Base-by-base conservation (phyloP, 352 stramenopile genomes). In the Phytophthora brassicae region DNA sequence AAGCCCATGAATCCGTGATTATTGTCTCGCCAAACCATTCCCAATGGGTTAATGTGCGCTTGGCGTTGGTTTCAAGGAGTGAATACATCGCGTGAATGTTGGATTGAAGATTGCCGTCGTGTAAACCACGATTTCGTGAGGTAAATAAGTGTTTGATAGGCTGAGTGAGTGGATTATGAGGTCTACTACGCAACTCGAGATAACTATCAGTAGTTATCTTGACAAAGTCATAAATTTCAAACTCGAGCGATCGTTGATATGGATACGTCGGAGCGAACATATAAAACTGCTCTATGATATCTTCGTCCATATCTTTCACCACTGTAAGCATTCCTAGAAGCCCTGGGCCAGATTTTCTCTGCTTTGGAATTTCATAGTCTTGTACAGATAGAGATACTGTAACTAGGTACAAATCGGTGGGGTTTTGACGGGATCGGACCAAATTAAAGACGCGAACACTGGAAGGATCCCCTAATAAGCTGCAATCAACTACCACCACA, bases 401-500 rank as follows among this genome's bases (percentile, higher is more conserved):
- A 13, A 80, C 20, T 6, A 80, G 39, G 23, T 50, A 62, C 9
- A 75, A 38, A 23, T 68, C 46, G 6, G 28, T 47, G 4, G 55
- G 49, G n/a, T 65, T 33, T 0, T 51, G 16, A 13, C 16, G 43
- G 5, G 42, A 46, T 6, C 66, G 68, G 12, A 74, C 47, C 9
- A 78, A 45, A 45, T 68, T 70, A 43, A 62, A 74, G 36, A 70
- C 56, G 1, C 43, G 62, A 7, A 57, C 60, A 13, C 16, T 19
- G 3, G 64, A 51, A 2, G 28, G 23, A 54, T 64, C 47, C 2
- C 36, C 42, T 2, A 59, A 14, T 3, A 49, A 76, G 4, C 50
- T 68, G 43, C 77, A 86, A 55, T 86, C 74, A 3, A 80, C 70
- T 0, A 86, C 50, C 0, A 75, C 59, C 4, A 64, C 42, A 14